Evolutionary conservation across 768 basidiomycete genomes (phyloP), one percentile per base, ranked within the genome.

Genomic region (Heimioporus sp.): DNA sequence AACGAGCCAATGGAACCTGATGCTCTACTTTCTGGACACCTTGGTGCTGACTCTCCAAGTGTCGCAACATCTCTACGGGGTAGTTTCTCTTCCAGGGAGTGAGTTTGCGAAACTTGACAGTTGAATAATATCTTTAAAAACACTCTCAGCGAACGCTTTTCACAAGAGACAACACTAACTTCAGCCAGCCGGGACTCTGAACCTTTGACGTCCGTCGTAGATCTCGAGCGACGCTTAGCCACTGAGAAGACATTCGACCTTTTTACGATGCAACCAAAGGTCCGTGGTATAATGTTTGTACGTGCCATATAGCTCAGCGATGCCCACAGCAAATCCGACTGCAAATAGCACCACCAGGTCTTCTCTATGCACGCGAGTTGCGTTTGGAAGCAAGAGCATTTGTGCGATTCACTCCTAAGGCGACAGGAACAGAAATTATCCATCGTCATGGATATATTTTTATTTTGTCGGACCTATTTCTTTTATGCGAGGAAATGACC

Each of bases 211-310:
- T 78, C 78, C 7, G 72, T 96, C 17, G 71, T 80, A 24, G 90
- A 94, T 57, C 79, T 99, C 15, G 96, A 98, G 65, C 75, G 80
- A 32, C 77, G 91, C 24, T 76, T 99, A 32, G 79, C 85, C 28
- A 86, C 91, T 1, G 81, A 87, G 30, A 76, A 80, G 17, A 91
- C 91, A 9, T 72, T 98, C 28, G 97, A 99, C 67, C 85, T 99
- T 41, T 99, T 99, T 68, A 91, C 92, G 2, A 96, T 99, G 93
- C 80, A 82, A 56, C 88, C 88, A 1, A 94, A 92, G 82, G 96
- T 92, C 56, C 55, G 56, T 58, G 44, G 21, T 13, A 10, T 41
- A 51, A 5, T 13, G 40, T 52, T 28, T 40, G 17, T 44, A 48
- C n/a, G 20, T 5, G n/a, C 35, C 46, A 31, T 19, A 35, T 24